Evolutionary conservation across 805 yeast genomes (phyloP), one percentile per base, ranked within the genome.

Genomic region (Metschnikowia picachoensis): DNA sequence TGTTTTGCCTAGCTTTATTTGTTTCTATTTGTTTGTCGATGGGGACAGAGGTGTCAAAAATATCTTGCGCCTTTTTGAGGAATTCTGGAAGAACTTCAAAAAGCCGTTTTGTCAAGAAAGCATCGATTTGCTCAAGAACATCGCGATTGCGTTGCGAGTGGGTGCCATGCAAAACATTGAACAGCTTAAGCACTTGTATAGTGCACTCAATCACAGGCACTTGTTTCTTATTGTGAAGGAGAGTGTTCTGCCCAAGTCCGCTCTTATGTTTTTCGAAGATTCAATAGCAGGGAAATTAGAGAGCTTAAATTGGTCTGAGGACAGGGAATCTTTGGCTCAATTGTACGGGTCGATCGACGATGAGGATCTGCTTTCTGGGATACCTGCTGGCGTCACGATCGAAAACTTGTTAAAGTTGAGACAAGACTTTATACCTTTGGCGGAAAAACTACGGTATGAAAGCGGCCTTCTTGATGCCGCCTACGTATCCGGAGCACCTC

Each of bases 341-440:
- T 67, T 85, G 1, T 87, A 83, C 59, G 66, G 69, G 5, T 59
- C 72, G 0, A 67, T 89, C 3, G 80, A 77, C 41, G 89, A 85
- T 46, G 66, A 71, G 3, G 96, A 89, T 59, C 62, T 87, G 34
- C 59, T 78, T 5, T 73, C 74, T 52, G 95, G 95, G 0, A 62
- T 87, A 9, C 88, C 91, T 0, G 74, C 77, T 12, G 68, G 73
- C 16, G 76, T 85, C 1, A 67, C 81, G 0, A 56, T 88, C 6
- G 69, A 70, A 0, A 74, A 74, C 48, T 84, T 87, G 0, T 51
- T 83, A 10, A 58, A 65, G 8, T 64, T 73, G 14, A 58, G 79
- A 1, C 62, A 65, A 11, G 52, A 62, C 17, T 57, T 61, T 3
- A 60, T 60, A 3, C 17, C 36, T 8, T 58, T 69, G 8, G 42